Percentiles rank a stretch among this genome's conserved stretches.
phyloP scores from a whole-genome alignment of 2,329 filamentous ascomycete genomes.

The Trichophyton benhamiae region DNA sequence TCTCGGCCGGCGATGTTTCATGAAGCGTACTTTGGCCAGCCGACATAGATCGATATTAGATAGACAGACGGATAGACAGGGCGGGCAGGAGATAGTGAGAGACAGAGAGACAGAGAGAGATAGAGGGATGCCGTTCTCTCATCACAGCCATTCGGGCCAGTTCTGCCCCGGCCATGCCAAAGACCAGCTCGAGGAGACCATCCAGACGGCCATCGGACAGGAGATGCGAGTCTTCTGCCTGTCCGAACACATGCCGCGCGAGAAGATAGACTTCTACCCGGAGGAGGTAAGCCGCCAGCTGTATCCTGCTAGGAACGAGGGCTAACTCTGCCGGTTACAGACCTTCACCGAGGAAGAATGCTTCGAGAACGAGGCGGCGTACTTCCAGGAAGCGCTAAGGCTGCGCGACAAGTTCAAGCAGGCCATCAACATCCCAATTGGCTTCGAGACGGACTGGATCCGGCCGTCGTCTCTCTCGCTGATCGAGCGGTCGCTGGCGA shows the following conservation, averaged over 20 bases:
- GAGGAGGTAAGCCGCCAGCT: conserved; percentile 55
- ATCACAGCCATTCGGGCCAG: conserved; percentile 95
- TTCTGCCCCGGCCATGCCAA: conserved; percentile 88
- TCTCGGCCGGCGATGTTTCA: neutral
- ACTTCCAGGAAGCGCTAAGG: conserved; percentile 61
- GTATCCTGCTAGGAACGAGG: neutral
- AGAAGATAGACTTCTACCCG: conserved; percentile 70
- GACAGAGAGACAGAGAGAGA: neutral
- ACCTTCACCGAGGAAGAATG: conserved; percentile 13
- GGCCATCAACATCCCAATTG: conserved; percentile 68
- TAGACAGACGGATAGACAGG: neutral
- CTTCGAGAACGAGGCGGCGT: conserved; percentile 46
- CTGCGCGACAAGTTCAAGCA: conserved; percentile 57
- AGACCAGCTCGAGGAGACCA: conserved; percentile 69
- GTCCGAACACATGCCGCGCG: conserved; percentile 90
- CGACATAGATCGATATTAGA: neutral
- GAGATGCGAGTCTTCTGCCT: conserved; percentile 75
- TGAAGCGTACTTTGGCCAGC: neutral
- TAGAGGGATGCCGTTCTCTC: conserved; percentile 77
- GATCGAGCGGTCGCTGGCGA: conserved; percentile 46
- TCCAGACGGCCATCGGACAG: conserved; percentile 63
- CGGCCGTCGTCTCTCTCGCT: conserved; percentile 51
- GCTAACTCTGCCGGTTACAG: neutral
- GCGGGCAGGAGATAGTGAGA: neutral
- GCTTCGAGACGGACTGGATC: conserved; percentile 91